phyloP scores from a whole-genome alignment of 169 alveolate species.

The Eimeria tenella region DNA sequence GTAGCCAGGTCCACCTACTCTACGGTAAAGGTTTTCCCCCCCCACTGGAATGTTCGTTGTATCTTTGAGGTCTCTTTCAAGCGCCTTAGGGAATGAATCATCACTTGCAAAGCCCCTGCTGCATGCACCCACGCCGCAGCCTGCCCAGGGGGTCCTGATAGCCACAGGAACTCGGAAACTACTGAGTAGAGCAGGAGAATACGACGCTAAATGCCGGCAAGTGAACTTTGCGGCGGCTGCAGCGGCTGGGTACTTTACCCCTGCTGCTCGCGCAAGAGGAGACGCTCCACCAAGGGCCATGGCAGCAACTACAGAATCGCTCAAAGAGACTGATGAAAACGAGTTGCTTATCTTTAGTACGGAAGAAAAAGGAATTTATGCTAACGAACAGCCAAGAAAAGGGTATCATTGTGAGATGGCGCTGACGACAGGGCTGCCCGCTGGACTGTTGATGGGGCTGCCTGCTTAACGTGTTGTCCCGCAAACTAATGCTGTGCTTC shows the following conservation, averaged over 20 bases:
- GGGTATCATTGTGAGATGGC: too few species aligned
- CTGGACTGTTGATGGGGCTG: too few species aligned
- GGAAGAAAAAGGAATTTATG: too few species aligned
- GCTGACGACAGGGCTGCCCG: too few species aligned
- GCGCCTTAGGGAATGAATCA: conserved; percentile 44
- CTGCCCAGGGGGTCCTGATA: not conserved
- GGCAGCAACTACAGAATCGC: not conserved
- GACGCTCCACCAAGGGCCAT: not conserved
- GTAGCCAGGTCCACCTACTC: conserved; percentile 47
- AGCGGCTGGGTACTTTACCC: not conserved
- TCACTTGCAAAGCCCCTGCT: conserved; percentile 19
- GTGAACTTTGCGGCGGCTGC: not conserved
- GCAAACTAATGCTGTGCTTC: too few species aligned
- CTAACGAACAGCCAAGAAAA: too few species aligned
- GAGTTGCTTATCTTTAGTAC: too few species aligned
- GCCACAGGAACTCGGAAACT: not conserved
- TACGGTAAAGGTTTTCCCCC: conserved; percentile 59
- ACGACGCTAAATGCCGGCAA: not conserved
- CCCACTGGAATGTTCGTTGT: conserved; percentile 58
- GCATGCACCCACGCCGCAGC: not conserved
- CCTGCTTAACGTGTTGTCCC: too few species aligned
- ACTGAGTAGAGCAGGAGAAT: not conserved
- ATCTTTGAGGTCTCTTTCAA: conserved; percentile 25
- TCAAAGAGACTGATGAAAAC: too few species aligned
- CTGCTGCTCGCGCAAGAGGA: not conserved